These are phyloP conservation scores for Mychonastes homosphaera DNA, from an alignment of 139 green algal species.

Conservation along the genomic window DNA sequence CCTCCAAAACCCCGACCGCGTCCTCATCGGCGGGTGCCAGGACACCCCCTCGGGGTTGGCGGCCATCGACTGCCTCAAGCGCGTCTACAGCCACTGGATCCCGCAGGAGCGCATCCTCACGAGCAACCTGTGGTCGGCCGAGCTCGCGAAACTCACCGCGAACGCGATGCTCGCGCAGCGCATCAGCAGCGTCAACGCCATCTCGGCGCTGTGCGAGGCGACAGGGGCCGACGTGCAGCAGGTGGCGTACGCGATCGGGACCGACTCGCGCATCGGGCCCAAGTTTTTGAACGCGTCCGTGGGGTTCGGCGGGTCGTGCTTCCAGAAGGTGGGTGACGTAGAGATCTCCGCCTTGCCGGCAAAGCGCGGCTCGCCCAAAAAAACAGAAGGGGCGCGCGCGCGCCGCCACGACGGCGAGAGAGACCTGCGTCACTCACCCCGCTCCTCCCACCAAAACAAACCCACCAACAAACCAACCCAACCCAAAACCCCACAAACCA, in stretches of 20 bases:
- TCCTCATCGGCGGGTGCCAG: constrained; percentile 10
- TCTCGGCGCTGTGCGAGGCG: constrained; percentile 94
- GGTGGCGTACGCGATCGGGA: constrained; percentile 86
- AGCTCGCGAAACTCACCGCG: constrained; percentile 96
- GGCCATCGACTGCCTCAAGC: constrained; percentile 62
- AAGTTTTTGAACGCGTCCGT: constrained; percentile 98
- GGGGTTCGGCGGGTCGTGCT: constrained; percentile 98
- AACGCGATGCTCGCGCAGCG: constrained; percentile 97
- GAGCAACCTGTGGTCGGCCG: constrained; percentile 93
- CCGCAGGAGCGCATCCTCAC: constrained; percentile 84
- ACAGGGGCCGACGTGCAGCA: constrained; percentile 87
- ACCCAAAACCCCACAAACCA: too few relatives aligned
- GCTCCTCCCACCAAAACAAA: too few relatives aligned
- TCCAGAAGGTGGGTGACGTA: too few relatives aligned
- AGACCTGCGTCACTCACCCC: too few relatives aligned
- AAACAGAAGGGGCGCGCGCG: too few relatives aligned
- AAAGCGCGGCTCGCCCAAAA: too few relatives aligned
- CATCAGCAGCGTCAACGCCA: constrained; percentile 98
- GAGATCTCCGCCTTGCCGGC: too few relatives aligned
- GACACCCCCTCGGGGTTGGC: constrained; percentile 23
- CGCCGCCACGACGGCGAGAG: too few relatives aligned
- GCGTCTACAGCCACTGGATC: constrained; percentile 95
- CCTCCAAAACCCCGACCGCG: constrained; percentile 8
- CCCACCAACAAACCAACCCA: too few relatives aligned
- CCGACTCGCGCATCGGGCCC: constrained; percentile 85